These are phyloP conservation scores for Agapanthus africanus DNA, from an alignment of 106 monocot genomes.

Conservation along the genomic window DNA sequence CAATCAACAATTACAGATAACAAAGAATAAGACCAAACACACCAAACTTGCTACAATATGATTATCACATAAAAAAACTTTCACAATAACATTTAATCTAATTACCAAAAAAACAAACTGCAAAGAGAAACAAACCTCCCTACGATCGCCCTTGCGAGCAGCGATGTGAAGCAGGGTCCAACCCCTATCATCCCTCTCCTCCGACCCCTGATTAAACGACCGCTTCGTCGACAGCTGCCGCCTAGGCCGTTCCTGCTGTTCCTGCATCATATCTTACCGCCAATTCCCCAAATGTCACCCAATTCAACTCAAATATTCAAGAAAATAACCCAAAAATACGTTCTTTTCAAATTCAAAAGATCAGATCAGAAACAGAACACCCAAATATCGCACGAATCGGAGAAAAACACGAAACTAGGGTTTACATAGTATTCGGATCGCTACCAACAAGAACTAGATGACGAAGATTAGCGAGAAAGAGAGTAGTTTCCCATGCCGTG, in stretches of 20 bases:
- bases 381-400: constrained; percentile 1
- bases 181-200: constrained; percentile 54
- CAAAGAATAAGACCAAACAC: no score
- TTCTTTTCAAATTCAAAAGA: constrained; percentile 1
- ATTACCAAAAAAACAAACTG: no score
- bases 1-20: no score
- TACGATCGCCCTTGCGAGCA: constrained; percentile 62
- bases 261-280: constrained; percentile 23
- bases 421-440: no score
- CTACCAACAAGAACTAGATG: no score
- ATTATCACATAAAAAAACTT: no score
- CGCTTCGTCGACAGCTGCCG: constrained; percentile 22
- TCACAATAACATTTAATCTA: no score
- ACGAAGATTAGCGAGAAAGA: no score
- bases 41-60: no score
- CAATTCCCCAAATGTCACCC: no score
- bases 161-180: constrained; percentile 65
- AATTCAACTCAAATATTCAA: no score
- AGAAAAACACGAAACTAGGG: not conserved
- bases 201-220: constrained; percentile 17
- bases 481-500: constrained; percentile 62
- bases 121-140: constrained; percentile 29
- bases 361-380: constrained; percentile 8
- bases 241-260: constrained; percentile 7
- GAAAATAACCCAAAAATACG: not conserved